Evolutionary conservation across 108 stramenopile species (phyloP).

Genomic region (Fistulifera pelliculosa): DNA sequence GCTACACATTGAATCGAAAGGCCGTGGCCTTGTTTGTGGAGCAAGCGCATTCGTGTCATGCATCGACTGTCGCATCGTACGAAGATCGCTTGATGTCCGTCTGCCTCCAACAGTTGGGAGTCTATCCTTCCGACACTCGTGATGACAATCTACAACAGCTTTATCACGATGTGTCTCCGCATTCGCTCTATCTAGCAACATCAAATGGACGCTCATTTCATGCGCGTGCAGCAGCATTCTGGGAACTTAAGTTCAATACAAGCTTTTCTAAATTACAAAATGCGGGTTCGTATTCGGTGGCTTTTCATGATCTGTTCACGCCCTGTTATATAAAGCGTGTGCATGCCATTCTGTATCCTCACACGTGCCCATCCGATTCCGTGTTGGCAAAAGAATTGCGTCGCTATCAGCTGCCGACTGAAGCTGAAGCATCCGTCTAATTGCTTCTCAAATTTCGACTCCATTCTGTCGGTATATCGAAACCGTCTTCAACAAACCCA

Average conservation of each 20-base stretch:
- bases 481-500: slow-evolving; percentile 22
- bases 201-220: slow-evolving; percentile 9
- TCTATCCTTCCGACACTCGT: slow-evolving; percentile 22
- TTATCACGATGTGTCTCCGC: slow-evolving; percentile 22
- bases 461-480: slow-evolving; percentile 28
- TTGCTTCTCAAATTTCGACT: slow-evolving; percentile 15
- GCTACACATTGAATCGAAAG: slow-evolving; percentile 33
- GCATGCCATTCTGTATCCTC: slow-evolving; percentile 23
- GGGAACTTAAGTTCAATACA: slow-evolving; percentile 13
- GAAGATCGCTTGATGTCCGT: slow-evolving; percentile 26
- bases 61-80: slow-evolving; percentile 6
- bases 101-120: slow-evolving; percentile 19
- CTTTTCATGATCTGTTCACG: slow-evolving; percentile 21
- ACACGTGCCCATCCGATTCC: slow-evolving; percentile 15
- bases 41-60: slow-evolving; percentile 6
- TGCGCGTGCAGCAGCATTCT: slow-evolving; percentile 6
- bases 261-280: slow-evolving; percentile 5
- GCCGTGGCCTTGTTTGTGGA: slow-evolving; percentile 15
- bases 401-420: too few relatives aligned
- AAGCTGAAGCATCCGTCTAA: too few relatives aligned
- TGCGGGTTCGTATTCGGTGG: slow-evolving; percentile 19
- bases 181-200: slow-evolving; percentile 17
- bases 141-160: slow-evolving; percentile 18
- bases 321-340: slow-evolving; percentile 23
- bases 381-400: slow-evolving; percentile 1